Percentiles rank a stretch among this genome's conserved stretches.
phyloP scores from a whole-genome alignment of 352 stramenopile genomes.

The Phytopythium montanum region DNA sequence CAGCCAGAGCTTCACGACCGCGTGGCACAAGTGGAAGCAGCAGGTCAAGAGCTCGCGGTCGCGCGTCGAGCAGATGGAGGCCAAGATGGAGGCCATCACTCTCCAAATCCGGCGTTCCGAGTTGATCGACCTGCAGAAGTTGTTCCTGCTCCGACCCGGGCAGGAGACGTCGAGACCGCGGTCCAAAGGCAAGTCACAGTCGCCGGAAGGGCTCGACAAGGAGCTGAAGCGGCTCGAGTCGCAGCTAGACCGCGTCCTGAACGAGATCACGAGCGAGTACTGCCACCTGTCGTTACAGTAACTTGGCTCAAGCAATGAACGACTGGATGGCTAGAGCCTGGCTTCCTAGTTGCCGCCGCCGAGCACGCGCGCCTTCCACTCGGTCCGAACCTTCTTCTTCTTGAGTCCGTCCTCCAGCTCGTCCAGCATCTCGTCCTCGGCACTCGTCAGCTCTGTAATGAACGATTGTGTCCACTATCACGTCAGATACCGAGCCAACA shows the following conservation, averaged over 20 bases:
- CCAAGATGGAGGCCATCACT: slow-evolving; percentile 34
- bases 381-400: slow-evolving; percentile 79
- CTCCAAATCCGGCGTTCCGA: slow-evolving; percentile 38
- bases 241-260: slow-evolving; percentile 47
- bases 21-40: slow-evolving; percentile 40
- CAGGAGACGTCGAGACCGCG: not conserved
- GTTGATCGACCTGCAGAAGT: slow-evolving; percentile 36
- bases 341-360: slow-evolving; percentile 1
- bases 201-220: slow-evolving; percentile 9
- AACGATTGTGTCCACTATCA: not conserved
- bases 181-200: slow-evolving; percentile 12
- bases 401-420: slow-evolving; percentile 63
- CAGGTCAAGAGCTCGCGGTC: slow-evolving; percentile 30
- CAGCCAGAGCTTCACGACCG: slow-evolving; percentile 20
- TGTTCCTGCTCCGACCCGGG: slow-evolving; percentile 34
- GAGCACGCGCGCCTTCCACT: slow-evolving; percentile 26
- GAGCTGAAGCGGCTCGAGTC: slow-evolving; percentile 33
- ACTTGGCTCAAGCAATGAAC: too few relatives aligned
- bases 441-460: slow-evolving; percentile 38
- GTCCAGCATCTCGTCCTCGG: slow-evolving; percentile 44
- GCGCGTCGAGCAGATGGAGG: slow-evolving; percentile 40
- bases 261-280: slow-evolving; percentile 47
- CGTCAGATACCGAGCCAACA: not conserved
- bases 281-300: slow-evolving; percentile 39
- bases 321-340: too few relatives aligned